Evolutionary conservation across 805 yeast genomes (phyloP), one percentile per base, ranked within the genome.

Genomic region (Wickerhamiella domercqiae): DNA sequence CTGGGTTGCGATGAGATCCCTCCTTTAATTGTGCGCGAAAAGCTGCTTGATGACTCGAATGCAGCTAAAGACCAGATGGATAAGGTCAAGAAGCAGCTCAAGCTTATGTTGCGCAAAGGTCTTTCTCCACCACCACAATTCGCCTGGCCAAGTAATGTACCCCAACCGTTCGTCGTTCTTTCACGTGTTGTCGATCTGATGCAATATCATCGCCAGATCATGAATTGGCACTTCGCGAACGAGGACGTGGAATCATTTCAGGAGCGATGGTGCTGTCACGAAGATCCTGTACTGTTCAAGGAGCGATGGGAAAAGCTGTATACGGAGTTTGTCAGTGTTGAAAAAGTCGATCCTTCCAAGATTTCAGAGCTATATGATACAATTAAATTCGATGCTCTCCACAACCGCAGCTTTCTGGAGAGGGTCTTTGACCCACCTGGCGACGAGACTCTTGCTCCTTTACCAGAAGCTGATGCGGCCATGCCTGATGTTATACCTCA

Each of bases 41-140:
- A 87, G 59, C 63, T 90, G 39, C 64, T 90, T 39, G 99, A 90
- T 57, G 99, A 90, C 59, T 78, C 93, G 33, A 90, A 90, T 55
- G 99, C 99, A 1, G 99, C 99, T 2, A 90, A 90, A 54, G 96
- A 83, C 55, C 65, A 83, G 35, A 90, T 87, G 97, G 99, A 90
- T 53, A 81, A 84, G 53, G 99, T 90, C 28, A 90, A 90, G 60
- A 90, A 90, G 72, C 83, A 86, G 64, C 67, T 90, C 53, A 90
- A 90, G 59, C 96, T 97, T 1, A 64, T 90, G 51, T 64, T 90
- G 37, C 72, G 99, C 59, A 90, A 86, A 57, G 98, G 98, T 2
- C 81, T 83, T 39, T 94, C 83, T 49, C 95, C 97, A 0, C 97
- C 98, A 14, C 80, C 93, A 0, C 95, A 90, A 53, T 90, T 90